Evolutionary conservation across 805 yeast genomes (phyloP), one percentile per base, ranked within the genome.

Genomic region (Lipomyces chichibuensis): DNA sequence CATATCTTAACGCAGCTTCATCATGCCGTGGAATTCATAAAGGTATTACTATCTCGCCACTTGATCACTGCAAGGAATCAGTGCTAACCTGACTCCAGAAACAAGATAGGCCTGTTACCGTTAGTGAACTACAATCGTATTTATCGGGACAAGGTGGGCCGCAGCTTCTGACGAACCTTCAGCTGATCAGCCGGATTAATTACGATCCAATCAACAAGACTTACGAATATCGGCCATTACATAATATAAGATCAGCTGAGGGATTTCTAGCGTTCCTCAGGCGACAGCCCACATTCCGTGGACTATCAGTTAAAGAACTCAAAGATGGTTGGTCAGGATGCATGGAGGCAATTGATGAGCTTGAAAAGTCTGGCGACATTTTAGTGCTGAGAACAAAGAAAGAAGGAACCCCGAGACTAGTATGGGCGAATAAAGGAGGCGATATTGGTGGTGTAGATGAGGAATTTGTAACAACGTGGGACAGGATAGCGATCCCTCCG

Each of bases 281-380:
- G 73, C 82, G 87, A 29, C 97, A 92, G 79, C 87, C 90, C 1
- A 91, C 97, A 1, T 93, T 91, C 77, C 90, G 88, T 75, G 98
- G 99, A 1, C 84, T 89, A 1, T 81, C 92, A 0, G 97, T 94
- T 35, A 91, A 89, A 73, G 92, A 89, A 71, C 78, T 85, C 60
- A 87, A 87, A 74, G 97, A 92, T 75, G 99, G 99, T 29, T 95
- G 99, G 99, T 85, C 90, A 62, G 94, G 92, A 17, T 94, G 97
- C 77, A 78, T 89, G 51, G 87, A 86, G 4, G 89, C 95, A 0
- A 87, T 95, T 32, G 87, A 88, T 59, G 88, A 89, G 72, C 80
- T 95, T 37, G 99, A 95, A 75, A 82, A 83, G 17, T 20, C 67
- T 13, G 71, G 71, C 37, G 88, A 90, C 74, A 86, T 94, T 49